Conservation (phyloP, 805 yeast genomes). For the Maudiozyma serrabonitensis region DNA sequence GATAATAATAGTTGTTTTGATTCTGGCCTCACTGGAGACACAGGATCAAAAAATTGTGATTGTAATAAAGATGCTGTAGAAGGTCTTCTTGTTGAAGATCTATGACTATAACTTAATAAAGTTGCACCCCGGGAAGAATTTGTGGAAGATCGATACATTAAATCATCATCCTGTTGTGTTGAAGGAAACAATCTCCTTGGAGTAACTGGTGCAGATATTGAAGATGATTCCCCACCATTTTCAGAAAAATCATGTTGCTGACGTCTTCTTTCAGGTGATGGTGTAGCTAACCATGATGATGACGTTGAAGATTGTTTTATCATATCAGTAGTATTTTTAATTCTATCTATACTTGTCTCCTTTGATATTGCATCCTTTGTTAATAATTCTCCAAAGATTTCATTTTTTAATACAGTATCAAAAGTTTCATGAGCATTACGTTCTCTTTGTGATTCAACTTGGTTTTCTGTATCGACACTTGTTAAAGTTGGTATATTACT, state of each 20-base stretch:
- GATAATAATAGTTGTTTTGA: constrained; percentile 69
- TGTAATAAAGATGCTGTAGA: constrained; percentile 51
- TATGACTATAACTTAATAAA: constrained; percentile 66
- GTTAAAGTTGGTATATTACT: constrained; percentile 20
- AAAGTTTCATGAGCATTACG: constrained; percentile 84
- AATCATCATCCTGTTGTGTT: constrained; percentile 5
- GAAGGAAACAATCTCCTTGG: constrained; percentile 25
- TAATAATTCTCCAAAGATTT: constrained; percentile 80
- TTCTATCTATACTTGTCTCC: constrained; percentile 27
- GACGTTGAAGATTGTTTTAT: not conserved
- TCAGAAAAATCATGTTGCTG: not conserved
- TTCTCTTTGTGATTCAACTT: constrained; percentile 57
- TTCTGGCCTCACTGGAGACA: constrained; percentile 84
- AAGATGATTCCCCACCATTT: not conserved
- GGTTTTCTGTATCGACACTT: constrained; percentile 33
- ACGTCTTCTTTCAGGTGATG: constrained; percentile 4
- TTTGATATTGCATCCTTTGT: constrained; percentile 34
- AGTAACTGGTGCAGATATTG: constrained; percentile 25
- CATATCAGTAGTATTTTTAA: constrained; percentile 20
- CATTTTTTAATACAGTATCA: constrained; percentile 77
- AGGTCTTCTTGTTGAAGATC: constrained; percentile 48
- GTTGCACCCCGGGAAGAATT: constrained; percentile 39
- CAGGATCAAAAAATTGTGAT: constrained; percentile 53
- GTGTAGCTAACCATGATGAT: constrained; percentile 2
- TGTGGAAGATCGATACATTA: constrained; percentile 15